Percentiles rank a stretch among this genome's conserved stretches.
Evolutionary conservation across 306 rosid genomes (phyloP).

Genomic region (Sicyos baderoa): DNA sequence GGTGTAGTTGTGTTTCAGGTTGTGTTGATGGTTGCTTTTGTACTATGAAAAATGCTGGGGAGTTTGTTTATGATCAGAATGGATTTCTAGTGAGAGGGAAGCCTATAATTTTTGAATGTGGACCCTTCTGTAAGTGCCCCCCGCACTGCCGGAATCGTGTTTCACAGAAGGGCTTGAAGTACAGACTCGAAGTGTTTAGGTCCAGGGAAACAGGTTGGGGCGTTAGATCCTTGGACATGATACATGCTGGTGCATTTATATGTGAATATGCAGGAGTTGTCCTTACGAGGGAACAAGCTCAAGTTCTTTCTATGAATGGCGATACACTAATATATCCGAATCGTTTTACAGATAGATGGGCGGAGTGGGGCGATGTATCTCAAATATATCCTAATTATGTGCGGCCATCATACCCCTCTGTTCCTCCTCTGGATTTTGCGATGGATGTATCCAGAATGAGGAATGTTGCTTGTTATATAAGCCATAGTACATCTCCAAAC

Average conservation of each 20-base stretch:
- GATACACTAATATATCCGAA: conserved; percentile 64
- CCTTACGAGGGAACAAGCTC: conserved; percentile 70
- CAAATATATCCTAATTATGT: conserved; percentile 40
- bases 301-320: conserved; percentile 74
- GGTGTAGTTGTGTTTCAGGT: conserved; percentile 54
- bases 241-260: conserved; percentile 84
- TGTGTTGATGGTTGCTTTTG: conserved; percentile 67
- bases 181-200: conserved; percentile 75
- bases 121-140: conserved; percentile 66
- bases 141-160: conserved; percentile 75
- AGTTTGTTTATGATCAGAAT: conserved; percentile 50
- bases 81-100: conserved; percentile 80
- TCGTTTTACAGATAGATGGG: conserved; percentile 68
- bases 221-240: conserved; percentile 89
- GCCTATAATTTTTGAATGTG: conserved; percentile 82
- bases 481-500: conserved; percentile 78
- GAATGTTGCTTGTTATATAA: conserved; percentile 89
- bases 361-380: conserved; percentile 93
- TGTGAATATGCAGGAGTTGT: conserved; percentile 90
- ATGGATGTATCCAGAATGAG: conserved; percentile 91
- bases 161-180: conserved; percentile 53
- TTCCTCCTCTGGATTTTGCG: conserved; percentile 85
- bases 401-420: conserved; percentile 63
- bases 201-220: conserved; percentile 94
- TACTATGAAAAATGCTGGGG: conserved; percentile 70